Evolutionary conservation across 2,329 filamentous ascomycete genomes (phyloP), one percentile per base, ranked within the genome.

Genomic region (Apiospora sp.): DNA sequence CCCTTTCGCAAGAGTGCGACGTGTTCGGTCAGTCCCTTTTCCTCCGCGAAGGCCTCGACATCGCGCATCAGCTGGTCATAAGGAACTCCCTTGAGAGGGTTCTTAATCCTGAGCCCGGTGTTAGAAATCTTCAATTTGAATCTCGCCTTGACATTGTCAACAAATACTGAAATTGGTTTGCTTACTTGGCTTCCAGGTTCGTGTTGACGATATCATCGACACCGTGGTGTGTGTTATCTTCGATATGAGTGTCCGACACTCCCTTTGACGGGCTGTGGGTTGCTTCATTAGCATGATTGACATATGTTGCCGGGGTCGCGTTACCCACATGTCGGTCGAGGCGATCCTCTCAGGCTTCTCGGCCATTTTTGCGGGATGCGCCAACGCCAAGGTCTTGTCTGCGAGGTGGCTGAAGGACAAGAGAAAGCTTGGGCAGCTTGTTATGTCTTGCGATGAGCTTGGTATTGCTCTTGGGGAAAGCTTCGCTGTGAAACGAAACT

Each of bases 1-100:
- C 92, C 93, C 77, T 92, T 92, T 70, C 88, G 86, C 70, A 95
- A 86, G 22, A 92, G 79, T 4, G 84, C 82, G 3, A 90, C 82
- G 75, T 92, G 86, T 71, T 92, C 88, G 2, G 83, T 81, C 37
- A 95, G 85, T 34, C 86, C 86, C 75, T 92, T 88, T 58, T 87
- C 82, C 19, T 84, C 83, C 51, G 91, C 92, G 77, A 93, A 94
- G n/a, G 84, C 84, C 70, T 90, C 79, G 51, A 81, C 91, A 77
- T 91, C 86, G 46, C 81, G 79, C 81, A 91, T 85, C n/a, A 91
- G 85, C 71, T 87, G 81, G 4, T 84, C 82, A 67, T 83, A 84
- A 10, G 88, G 83, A 71, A 91, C 86, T 19, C 85, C 85, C 67
- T 83, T 82, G 46, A 87, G 82, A 34, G 86, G 86, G 73, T 87